Percentiles rank a stretch among this genome's conserved stretches.
phyloP scores from a whole-genome alignment of 2,329 filamentous ascomycete species.

The Verticillium nonalfalfae region DNA sequence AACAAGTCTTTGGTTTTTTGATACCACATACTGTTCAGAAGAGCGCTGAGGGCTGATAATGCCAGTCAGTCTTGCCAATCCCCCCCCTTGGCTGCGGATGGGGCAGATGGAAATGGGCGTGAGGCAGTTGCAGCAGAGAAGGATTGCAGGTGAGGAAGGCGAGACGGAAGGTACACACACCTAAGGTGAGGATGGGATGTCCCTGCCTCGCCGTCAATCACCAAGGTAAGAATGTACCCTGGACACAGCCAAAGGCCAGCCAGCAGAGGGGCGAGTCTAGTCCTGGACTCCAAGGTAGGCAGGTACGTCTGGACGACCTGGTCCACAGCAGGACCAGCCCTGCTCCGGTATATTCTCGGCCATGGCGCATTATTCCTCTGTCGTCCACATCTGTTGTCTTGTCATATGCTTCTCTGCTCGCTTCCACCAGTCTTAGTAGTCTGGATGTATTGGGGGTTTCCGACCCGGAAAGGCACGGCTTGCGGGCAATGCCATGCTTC shows the following conservation, averaged over 20 bases:
- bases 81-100: background rate
- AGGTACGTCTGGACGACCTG: background rate
- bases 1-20: background rate
- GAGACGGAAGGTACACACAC: background rate
- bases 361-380: background rate
- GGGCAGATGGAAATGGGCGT: background rate
- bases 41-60: background rate
- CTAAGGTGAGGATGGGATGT: background rate
- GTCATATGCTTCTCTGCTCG: no score
- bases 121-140: background rate
- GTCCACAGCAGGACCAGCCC: background rate
- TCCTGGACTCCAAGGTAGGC: background rate
- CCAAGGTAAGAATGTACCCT: no score
- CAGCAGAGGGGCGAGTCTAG: background rate
- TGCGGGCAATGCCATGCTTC: background rate
- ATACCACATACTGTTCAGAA: background rate
- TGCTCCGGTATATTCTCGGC: background rate
- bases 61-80: background rate
- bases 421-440: background rate
- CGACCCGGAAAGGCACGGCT: background rate
- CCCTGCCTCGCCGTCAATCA: background rate
- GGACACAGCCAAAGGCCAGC: background rate
- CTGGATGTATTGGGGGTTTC: background rate
- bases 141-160: background rate
- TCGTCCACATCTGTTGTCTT: background rate